Percentiles rank a stretch among this genome's conserved stretches.
Evolutionary conservation across 148 eudicot species (phyloP).

Genomic region (Camellia lanceoleosa): DNA sequence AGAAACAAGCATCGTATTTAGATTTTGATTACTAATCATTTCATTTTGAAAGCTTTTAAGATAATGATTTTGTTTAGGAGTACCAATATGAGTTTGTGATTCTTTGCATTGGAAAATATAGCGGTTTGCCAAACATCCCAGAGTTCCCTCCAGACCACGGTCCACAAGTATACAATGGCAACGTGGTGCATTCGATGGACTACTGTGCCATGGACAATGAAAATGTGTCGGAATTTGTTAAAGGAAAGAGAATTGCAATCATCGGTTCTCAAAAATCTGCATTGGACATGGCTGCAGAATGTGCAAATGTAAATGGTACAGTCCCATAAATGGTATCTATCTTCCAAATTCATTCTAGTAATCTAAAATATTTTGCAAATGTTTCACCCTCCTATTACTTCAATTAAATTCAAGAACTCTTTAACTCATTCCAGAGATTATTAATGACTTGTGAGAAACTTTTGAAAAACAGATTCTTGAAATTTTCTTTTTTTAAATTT

Average conservation of each 20-base stretch:
- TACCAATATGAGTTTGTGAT: constrained; percentile 11
- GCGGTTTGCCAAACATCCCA: constrained; percentile 11
- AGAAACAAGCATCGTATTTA: no score
- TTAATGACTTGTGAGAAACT: no score
- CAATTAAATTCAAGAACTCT: no score
- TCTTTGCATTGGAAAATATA: constrained; percentile 11
- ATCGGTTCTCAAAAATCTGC: constrained; percentile 14
- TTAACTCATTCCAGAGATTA: no score
- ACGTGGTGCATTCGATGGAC: constrained; percentile 9
- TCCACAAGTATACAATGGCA: not conserved
- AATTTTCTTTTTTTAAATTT: no score
- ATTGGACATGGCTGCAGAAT: constrained; percentile 14
- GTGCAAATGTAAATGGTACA: constrained; percentile 14
- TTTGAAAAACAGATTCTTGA: no score
- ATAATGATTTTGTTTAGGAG: not conserved
- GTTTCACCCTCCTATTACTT: no score
- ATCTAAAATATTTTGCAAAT: no score
- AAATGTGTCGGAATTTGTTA: not conserved
- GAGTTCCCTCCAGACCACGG: constrained; percentile 3
- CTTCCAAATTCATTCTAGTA: no score
- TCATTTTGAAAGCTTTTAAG: no score
- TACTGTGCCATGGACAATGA: constrained; percentile 12
- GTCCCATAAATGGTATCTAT: no score
- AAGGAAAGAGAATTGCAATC: constrained; percentile 15
- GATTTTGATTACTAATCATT: no score